Conservation (phyloP, 257 asterid genomes). For the Solanum dulcamara region DNA sequence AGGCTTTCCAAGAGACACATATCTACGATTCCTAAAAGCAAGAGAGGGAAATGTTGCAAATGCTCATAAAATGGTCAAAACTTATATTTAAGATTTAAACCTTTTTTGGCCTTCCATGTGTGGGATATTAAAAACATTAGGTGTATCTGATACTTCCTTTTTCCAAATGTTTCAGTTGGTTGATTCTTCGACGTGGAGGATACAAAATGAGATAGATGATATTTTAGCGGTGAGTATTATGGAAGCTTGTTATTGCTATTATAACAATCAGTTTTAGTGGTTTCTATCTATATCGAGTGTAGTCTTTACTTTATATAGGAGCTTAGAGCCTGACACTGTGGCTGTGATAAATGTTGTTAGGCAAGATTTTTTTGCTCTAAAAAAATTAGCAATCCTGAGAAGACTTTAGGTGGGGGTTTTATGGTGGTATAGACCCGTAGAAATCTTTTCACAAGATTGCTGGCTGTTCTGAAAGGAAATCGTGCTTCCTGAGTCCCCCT, state of each 20-base stretch:
- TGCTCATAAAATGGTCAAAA: constrained; percentile 58
- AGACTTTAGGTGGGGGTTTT: background rate
- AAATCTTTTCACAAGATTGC: background rate
- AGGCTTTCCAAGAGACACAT: constrained; percentile 50
- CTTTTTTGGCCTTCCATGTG: background rate
- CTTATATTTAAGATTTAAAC: background rate
- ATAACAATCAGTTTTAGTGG: background rate
- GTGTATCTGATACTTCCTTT: background rate
- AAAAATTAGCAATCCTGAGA: background rate
- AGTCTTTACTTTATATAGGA: background rate
- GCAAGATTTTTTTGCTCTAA: background rate
- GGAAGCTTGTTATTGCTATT: background rate
- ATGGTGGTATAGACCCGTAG: background rate
- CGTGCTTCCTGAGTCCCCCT: background rate
- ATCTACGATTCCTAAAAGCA: constrained; percentile 53
- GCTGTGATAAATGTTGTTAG: background rate
- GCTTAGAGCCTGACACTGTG: background rate
- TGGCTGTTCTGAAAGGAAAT: background rate
- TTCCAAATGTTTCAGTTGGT: constrained; percentile 38
- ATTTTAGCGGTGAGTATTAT: constrained; percentile 45
- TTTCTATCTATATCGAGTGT: background rate
- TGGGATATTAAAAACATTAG: background rate
- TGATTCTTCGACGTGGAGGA: constrained; percentile 60
- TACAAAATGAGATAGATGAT: constrained; percentile 54
- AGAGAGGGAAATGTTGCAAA: constrained; percentile 59